Percentiles rank a stretch among this genome's conserved stretches.
These are phyloP conservation scores for Umbelopsis sp. DNA, from an alignment of 371 early-diverging fungal genomes.

Conservation along the genomic window DNA sequence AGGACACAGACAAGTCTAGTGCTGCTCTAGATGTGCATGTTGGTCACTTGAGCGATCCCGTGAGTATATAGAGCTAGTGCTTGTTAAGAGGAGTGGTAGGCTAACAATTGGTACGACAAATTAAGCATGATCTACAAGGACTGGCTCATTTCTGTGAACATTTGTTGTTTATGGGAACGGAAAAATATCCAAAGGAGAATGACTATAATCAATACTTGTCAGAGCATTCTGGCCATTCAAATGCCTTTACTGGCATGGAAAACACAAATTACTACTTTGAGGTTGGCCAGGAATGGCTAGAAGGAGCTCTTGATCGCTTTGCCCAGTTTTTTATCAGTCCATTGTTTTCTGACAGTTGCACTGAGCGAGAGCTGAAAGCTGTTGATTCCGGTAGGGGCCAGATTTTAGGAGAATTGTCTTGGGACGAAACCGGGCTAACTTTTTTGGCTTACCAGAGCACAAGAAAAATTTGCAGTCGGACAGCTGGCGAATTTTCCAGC, in stretches of 20 bases:
- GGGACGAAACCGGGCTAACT: not conserved
- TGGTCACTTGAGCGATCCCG: slow-evolving; percentile 79
- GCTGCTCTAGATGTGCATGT: slow-evolving; percentile 92
- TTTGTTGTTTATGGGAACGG: slow-evolving; percentile 88
- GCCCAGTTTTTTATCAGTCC: slow-evolving; percentile 94
- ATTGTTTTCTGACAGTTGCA: slow-evolving; percentile 83
- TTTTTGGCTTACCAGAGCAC: slow-evolving; percentile 63
- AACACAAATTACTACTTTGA: slow-evolving; percentile 97
- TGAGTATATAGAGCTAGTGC: slow-evolving; percentile 30
- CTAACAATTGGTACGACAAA: slow-evolving; percentile 4
- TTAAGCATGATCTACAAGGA: slow-evolving; percentile 75
- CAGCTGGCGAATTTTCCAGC: slow-evolving; percentile 82
- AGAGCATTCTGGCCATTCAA: slow-evolving; percentile 90
- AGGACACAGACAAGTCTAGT: slow-evolving; percentile 79
- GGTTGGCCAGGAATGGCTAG: slow-evolving; percentile 80
- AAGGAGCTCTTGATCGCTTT: slow-evolving; percentile 93
- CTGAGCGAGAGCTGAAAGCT: slow-evolving; percentile 91
- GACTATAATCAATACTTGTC: slow-evolving; percentile 89
- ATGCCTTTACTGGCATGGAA: slow-evolving; percentile 93
- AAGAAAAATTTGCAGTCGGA: slow-evolving; percentile 91
- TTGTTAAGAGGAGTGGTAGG: not conserved
- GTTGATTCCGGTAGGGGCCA: slow-evolving; percentile 91
- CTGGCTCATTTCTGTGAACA: slow-evolving; percentile 99
- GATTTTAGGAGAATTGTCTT: not conserved
- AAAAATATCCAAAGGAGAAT: slow-evolving; percentile 94